A percentile compares a stretch with the other conserved stretches of the same genome.
These are phyloP conservation scores for Stagonosporopsis vannaccii DNA, from an alignment of 2,329 filamentous ascomycete species.

Conservation along the genomic window DNA sequence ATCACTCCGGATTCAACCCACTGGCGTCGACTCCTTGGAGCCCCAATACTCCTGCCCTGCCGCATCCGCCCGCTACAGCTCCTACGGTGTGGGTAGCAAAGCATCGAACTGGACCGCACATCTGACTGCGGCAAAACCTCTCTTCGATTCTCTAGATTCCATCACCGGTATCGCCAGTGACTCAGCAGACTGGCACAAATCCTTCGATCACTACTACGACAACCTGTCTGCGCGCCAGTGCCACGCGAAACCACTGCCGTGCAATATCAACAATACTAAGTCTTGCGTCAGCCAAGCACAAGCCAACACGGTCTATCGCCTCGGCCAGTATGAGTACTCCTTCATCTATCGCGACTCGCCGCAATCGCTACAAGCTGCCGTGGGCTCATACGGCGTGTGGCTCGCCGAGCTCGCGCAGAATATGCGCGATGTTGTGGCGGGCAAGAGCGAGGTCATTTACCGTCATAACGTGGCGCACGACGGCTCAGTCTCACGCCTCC, in stretches of 20 bases:
- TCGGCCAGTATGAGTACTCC: slow-evolving; percentile 83
- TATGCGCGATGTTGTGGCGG: slow-evolving; percentile 57
- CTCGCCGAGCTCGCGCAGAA: slow-evolving; percentile 74
- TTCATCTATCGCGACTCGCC: slow-evolving; percentile 75
- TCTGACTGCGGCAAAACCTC: slow-evolving; percentile 60
- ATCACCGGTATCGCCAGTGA: slow-evolving; percentile 69
- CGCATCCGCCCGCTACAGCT: slow-evolving; percentile 55
- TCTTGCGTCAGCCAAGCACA: slow-evolving; percentile 68
- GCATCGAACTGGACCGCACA: slow-evolving; percentile 67
- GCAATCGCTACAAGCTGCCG: slow-evolving; percentile 67
- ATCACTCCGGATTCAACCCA: slow-evolving; percentile 58
- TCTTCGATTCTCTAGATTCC: slow-evolving; percentile 69
- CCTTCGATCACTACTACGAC: slow-evolving; percentile 84
- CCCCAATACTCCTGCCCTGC: slow-evolving; percentile 72
- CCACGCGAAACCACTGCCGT: slow-evolving; percentile 75
- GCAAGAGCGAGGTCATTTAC: slow-evolving; percentile 58
- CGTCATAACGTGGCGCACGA: slow-evolving; percentile 84
- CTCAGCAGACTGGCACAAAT: slow-evolving; percentile 70
- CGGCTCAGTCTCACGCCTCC: slow-evolving; percentile 71
- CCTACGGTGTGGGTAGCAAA: slow-evolving; percentile 56
- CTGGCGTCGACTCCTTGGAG: slow-evolving; percentile 73
- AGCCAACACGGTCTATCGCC: slow-evolving; percentile 74
- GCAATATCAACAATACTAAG: slow-evolving; percentile 60
- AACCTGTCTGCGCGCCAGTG: slow-evolving; percentile 82
- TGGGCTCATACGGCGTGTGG: slow-evolving; percentile 73